Evolutionary conservation across 106 monocot species (phyloP), one percentile per base, ranked within the genome.

Genomic region (Hemerocallis citrina): DNA sequence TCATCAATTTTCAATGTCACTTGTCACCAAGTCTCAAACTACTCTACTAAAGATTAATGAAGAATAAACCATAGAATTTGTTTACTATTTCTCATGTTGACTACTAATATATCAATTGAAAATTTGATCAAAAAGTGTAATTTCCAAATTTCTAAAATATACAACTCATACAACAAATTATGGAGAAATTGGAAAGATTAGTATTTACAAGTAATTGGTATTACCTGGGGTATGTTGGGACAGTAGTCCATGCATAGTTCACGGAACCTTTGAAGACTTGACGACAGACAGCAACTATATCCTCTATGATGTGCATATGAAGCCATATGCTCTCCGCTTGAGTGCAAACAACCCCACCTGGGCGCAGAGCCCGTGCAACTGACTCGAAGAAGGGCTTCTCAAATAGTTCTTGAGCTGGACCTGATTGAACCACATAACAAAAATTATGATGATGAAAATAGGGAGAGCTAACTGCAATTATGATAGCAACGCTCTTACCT

Each of bases 291-390:
- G 70, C 31, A 17, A 91, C 82, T 52, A 91, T 91, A 40, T 86
- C 82, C 55, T 85, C 90, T 11, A 91, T 91, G 27, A 91, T 85
- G 57, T 91, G 81, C 90, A 91, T 91, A 56, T 91, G 90, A 11
- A 91, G 70, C 90, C 90, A 91, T 61, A 91, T 91, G 74, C 90
- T 91, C 76, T 91, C 90, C 41, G 90, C 90, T 22, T 91, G 90
- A 2, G 90, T 91, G 74, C 85, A 91, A 4, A 91, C 72, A 5
- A 91, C 90, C 5, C 90, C 90, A 7, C 90, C 85, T 20, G 90
- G 85, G 17, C 85, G 70, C 30, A 91, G 76, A 39, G 85, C 82
- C 60, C 68, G n/a, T 77, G 85, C 90, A 33, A 91, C 76, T 3
- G 74, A 91, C 41, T 91, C 73, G 63, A 91, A 91, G 74, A 91